A percentile compares a stretch with the other conserved stretches of the same genome.
phyloP scores from a whole-genome alignment of 495 filamentous ascomycete species.

The Penicillium taxi region DNA sequence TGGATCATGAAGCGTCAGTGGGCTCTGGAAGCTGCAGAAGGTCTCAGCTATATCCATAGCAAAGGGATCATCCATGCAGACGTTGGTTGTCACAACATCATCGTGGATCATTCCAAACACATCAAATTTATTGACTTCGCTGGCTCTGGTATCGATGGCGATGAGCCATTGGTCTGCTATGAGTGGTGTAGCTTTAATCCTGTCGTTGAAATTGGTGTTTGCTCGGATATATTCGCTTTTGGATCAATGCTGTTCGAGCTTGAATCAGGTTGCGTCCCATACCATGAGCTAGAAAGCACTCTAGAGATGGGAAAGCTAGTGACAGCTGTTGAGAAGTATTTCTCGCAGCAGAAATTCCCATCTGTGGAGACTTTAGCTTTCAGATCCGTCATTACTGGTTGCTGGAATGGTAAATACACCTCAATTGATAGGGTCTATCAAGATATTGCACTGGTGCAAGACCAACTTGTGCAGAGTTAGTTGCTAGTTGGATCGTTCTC shows the following conservation, averaged over 20 bases:
- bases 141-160: slow-evolving; percentile 13
- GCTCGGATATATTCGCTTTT: slow-evolving; percentile 15
- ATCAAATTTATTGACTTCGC: slow-evolving; percentile 17
- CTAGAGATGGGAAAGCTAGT: too few relatives aligned
- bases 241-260: slow-evolving; percentile 15
- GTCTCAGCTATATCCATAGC: slow-evolving; percentile 11
- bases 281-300: neutral
- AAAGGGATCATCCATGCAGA: slow-evolving; percentile 14
- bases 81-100: slow-evolving; percentile 13
- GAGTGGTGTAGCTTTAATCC: slow-evolving; percentile 10
- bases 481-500: too few relatives aligned
- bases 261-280: slow-evolving; percentile 13
- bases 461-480: too few relatives aligned
- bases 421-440: too few relatives aligned
- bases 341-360: too few relatives aligned
- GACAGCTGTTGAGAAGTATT: too few relatives aligned
- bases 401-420: too few relatives aligned
- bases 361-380: too few relatives aligned
- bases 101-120: slow-evolving; percentile 7
- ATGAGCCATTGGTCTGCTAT: slow-evolving; percentile 10
- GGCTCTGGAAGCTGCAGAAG: slow-evolving; percentile 6
- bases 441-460: too few relatives aligned
- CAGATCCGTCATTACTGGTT: too few relatives aligned
- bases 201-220: slow-evolving; percentile 2
- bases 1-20: too few relatives aligned